Base-by-base conservation (phyloP, 257 asterid species). In the Primulina eburnea region DNA sequence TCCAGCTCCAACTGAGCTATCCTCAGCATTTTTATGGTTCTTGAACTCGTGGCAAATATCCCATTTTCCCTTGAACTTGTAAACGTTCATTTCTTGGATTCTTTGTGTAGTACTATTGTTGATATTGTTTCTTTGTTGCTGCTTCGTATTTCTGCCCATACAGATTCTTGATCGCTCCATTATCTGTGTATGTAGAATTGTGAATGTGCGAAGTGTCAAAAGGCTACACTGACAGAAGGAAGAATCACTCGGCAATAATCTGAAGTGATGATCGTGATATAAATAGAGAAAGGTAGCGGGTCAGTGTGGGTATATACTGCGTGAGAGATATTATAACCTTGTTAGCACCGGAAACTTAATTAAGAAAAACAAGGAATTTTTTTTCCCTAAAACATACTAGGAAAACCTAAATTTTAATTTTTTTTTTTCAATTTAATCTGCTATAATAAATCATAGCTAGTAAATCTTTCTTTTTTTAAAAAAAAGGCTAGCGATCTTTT, bases 1-100 rank as follows among this genome's bases (percentile, higher is more conserved):
- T 20, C 89, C 89, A 38, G 66, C 82, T 47, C 83, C 88, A 2
- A 76, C 78, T 21, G 80, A 75, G 55, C 83, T 90, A n/a, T 76
- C 84, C 24, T 83, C 84, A 7, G n/a, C 79, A 62, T 21, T 35
- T 8, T 11, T 35, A 4, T 55, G 61, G 7, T 21, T 21, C 18
- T 9, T 47, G 64, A 7, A 28, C 1, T 68, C 52, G 68, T 10
- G 56, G 4, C 58, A 32, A 20, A 29, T 56, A 18, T 68, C 77
- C 71, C 80, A 69, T 38, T 80, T 78, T 28, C 81, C 81, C 76
- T 80, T 80, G 4, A 79, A 58, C 68, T 81, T 78, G 68, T 75
- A 76, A 12, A 69, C 72, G 43, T 72, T 76, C 66, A 71, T 67
- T 60, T 81, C 80, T 64, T 73, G 80, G 75, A 76, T 55, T 76